Evolutionary conservation across 495 filamentous ascomycete species (phyloP).

Genomic region (Aspergillus steynii): DNA sequence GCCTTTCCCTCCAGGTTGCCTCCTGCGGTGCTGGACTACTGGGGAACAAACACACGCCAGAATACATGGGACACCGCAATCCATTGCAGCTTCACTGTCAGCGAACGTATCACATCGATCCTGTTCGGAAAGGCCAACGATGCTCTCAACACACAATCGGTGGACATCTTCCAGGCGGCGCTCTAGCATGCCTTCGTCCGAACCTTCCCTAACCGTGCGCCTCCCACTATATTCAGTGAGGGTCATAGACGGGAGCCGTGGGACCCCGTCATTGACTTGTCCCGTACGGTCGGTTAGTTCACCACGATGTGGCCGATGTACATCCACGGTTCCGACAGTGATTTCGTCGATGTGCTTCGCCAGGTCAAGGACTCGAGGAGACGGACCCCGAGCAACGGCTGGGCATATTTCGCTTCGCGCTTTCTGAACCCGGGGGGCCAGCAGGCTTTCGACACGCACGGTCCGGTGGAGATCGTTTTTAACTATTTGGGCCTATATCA

Average conservation of each 20-base stretch:
- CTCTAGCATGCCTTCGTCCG: not conserved
- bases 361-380: constrained; percentile 26
- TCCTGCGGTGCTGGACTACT: constrained; percentile 27
- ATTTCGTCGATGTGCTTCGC: constrained; percentile 4
- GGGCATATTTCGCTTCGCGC: constrained; percentile 32
- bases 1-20: not conserved
- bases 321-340: too few relatives aligned
- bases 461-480: constrained; percentile 39
- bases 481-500: constrained; percentile 49
- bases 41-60: constrained; percentile 34
- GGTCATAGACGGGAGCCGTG: not conserved
- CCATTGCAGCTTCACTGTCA: not conserved
- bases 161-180: constrained; percentile 2
- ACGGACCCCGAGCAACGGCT: constrained; percentile 30
- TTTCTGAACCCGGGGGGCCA: constrained; percentile 16
- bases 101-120: not conserved
- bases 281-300: constrained; percentile 48
- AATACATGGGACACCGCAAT: constrained; percentile 1
- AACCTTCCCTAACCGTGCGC: not conserved
- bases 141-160: constrained; percentile 1
- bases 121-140: not conserved
- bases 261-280: constrained; percentile 34
- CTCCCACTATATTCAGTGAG: not conserved
- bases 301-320: constrained; percentile 28
- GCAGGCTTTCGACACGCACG: constrained; percentile 18